Evolutionary conservation across 306 rosid species (phyloP), one percentile per base, ranked within the genome.

Genomic region (Trifolium subterraneum): DNA sequence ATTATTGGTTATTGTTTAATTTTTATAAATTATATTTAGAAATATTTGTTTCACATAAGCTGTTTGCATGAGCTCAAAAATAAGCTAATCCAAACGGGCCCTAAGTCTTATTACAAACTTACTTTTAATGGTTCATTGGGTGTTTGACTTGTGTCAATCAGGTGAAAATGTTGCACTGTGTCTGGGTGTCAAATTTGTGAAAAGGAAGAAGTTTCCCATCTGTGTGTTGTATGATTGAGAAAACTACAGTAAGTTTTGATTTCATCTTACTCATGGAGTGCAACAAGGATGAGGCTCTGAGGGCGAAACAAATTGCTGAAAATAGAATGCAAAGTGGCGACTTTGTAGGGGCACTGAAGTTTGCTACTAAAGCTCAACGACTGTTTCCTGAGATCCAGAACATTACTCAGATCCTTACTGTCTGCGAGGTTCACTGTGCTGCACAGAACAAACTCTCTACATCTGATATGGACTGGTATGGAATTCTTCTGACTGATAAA

Each of bases 371-470:
- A 80, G 96, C 98, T 41, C 86, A 88, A 52, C 63, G 65, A 47
- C 84, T 93, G 56, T 91, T 75, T 74, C 97, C 97, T 50, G 87
- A 83, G 2, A 80, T 81, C 64, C 94, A 91, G 76, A 91, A 91
- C 76, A 84, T 93, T 64, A 61, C 77, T 52, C 93, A 87, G 64
- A 75, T 91, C 76, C 84, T 85, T 66, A 39, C 94, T 13, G 92
- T 89, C 20, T 88, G 94, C 59, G 97, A 91, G 74, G 93, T 93
- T 76, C 97, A 89, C 68, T 89, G 94, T 84, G 90, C 96, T 74
- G 86, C 97, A 13, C 83, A 69, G 64, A 86, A 76, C 72, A 93
- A 87, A 74, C 44, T 84, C 23, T 77, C 73, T 60, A 90, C 84
- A 50, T 62, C 86, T 59, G 91, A 85, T 38, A 77, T 76, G 86